Conservation (phyloP, 2,329 filamentous ascomycete species). For the Pseudogymnoascus verrucosus region DNA sequence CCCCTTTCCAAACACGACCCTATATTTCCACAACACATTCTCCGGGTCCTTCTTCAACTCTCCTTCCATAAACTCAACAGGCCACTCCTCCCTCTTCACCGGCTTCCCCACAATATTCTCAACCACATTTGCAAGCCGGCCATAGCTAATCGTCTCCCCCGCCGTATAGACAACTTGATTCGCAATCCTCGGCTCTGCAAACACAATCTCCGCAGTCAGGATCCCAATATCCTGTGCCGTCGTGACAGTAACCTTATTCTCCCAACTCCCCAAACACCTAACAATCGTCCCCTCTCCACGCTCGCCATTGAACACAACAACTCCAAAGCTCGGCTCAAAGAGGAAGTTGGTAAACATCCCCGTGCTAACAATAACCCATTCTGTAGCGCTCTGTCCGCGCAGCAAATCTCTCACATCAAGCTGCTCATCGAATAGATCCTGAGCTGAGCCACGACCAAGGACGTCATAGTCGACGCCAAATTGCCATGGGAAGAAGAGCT, state of each 20-base stretch:
- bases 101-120: slow-evolving; percentile 34
- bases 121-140: slow-evolving; percentile 43
- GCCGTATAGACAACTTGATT: slow-evolving; percentile 46
- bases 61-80: slow-evolving; percentile 33
- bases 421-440: slow-evolving; percentile 63
- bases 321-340: slow-evolving; percentile 54
- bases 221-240: slow-evolving; percentile 55
- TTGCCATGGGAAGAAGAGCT: slow-evolving; percentile 62
- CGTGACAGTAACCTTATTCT: slow-evolving; percentile 54
- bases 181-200: slow-evolving; percentile 29
- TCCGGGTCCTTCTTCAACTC: slow-evolving; percentile 40
- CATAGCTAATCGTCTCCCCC: slow-evolving; percentile 56
- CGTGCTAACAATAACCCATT: slow-evolving; percentile 60
- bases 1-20: slow-evolving; percentile 51
- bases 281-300: slow-evolving; percentile 39
- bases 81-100: slow-evolving; percentile 45
- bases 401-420: slow-evolving; percentile 48
- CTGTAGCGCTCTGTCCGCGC: slow-evolving; percentile 37
- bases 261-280: slow-evolving; percentile 52
- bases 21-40: slow-evolving; percentile 49
- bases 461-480: slow-evolving; percentile 65
- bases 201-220: slow-evolving; percentile 48
- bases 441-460: slow-evolving; percentile 49
- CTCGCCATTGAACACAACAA: slow-evolving; percentile 42
- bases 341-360: slow-evolving; percentile 65